Percentiles rank a stretch among this genome's conserved stretches.
Evolutionary conservation across 768 basidiomycete genomes (phyloP).

Genomic region (Termitomyces sp.): DNA sequence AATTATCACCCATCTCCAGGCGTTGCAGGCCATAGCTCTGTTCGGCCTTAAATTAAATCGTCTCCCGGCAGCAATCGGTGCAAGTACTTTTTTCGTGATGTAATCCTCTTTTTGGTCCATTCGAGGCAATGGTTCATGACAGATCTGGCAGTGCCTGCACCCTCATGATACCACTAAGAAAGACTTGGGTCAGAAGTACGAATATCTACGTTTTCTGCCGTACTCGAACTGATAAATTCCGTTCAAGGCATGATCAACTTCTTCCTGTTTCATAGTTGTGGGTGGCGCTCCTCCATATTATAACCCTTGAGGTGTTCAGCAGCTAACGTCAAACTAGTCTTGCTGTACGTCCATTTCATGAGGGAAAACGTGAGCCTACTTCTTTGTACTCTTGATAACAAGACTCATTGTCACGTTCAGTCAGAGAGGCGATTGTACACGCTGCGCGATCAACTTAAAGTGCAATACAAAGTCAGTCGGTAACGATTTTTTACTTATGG

Average conservation of each 20-base stretch:
- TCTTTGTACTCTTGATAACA: neutral
- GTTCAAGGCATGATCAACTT: slow-evolving; percentile 59
- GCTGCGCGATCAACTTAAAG: slow-evolving; percentile 69
- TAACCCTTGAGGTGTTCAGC: neutral
- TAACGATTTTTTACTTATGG: neutral
- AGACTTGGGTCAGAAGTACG: slow-evolving; percentile 31
- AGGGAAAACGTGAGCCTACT: slow-evolving; percentile 46
- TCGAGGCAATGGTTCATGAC: neutral
- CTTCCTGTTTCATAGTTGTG: slow-evolving; percentile 66
- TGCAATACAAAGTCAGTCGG: slow-evolving; percentile 49
- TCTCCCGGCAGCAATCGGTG: slow-evolving; percentile 57
- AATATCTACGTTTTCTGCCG: neutral
- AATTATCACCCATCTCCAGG: slow-evolving; percentile 16
- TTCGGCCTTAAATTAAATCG: slow-evolving; percentile 67
- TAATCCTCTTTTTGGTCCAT: slow-evolving; percentile 16
- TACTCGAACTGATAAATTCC: neutral
- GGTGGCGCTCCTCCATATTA: slow-evolving; percentile 13
- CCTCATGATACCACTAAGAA: slow-evolving; percentile 31
- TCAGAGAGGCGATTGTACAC: slow-evolving; percentile 65
- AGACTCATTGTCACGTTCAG: slow-evolving; percentile 23
- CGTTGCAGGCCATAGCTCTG: slow-evolving; percentile 60
- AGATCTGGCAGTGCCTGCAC: slow-evolving; percentile 24
- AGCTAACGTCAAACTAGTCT: slow-evolving; percentile 33
- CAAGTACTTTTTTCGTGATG: slow-evolving; percentile 50
- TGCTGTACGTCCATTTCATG: slow-evolving; percentile 72